Evolutionary conservation across 345 rosid species (phyloP), one percentile per base, ranked within the genome.

Genomic region (Camelina hispida): DNA sequence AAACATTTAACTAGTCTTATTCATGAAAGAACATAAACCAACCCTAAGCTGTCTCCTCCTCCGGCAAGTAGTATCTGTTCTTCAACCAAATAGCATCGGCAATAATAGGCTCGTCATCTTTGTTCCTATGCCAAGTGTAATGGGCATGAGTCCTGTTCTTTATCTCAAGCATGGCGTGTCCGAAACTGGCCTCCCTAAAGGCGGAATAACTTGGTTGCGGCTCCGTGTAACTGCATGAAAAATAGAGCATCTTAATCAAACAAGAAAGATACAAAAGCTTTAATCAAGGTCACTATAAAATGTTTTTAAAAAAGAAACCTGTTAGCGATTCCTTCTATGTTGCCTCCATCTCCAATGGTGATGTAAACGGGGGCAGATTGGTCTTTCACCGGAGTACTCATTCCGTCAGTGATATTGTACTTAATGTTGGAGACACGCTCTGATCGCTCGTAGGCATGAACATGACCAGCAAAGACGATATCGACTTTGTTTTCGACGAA

Each of bases 291-390:
- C 17, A 38, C 0, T 18, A 32, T 32, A 30, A 18, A 54, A 32
- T 66, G 2, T 20, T 48, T 15, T 44, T 3, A 3, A 28, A 28
- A 28, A 4, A 28, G 0, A 53, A 61, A 87, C 90, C 70, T 71
- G 10, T 58, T 79, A 16, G 90, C 90, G 16, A 87, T 73, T 78
- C 96, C 96, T 86, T 89, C 96, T 3, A 83, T 84, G 69, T 89
- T 89, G 40, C 95, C 95, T 66, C 92, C 95, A 68, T 87, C 95
- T 15, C 94, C 91, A 8, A 89, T 86, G 4, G 87, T 89, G 18
- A 87, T 75, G 42, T 86, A 86, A 11, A 87, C 84, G 0, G 90
- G 92, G 2, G 92, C 96, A 6, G 84, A 80, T 61, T 65, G 67
- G 63, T 87, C 79, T 30, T 81, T 66, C 11, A 75, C 70, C 0